phyloP scores from a whole-genome alignment of 208 protist genomes.

The Baffinella frigidus region DNA sequence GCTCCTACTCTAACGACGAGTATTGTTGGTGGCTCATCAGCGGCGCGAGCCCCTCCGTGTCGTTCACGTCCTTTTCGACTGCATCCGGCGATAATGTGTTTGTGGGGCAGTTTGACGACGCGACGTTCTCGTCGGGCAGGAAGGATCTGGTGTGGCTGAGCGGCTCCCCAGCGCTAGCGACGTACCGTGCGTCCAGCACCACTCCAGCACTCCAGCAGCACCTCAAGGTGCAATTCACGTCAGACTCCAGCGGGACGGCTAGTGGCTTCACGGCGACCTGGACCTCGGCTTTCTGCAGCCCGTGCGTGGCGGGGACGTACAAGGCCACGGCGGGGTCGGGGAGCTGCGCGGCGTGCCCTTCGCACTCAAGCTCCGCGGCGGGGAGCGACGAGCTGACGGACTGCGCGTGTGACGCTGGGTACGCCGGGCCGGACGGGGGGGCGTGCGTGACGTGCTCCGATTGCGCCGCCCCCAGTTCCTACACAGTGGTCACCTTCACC shows the following conservation, averaged over 20 bases:
- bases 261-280: not conserved
- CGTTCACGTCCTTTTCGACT: not conserved
- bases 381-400: no score
- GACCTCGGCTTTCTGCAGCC: not conserved
- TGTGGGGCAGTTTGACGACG: not conserved
- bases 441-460: not conserved
- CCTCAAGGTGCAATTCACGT: not conserved
- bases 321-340: conserved; percentile 9
- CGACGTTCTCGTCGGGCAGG: no score
- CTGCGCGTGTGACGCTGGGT: not conserved
- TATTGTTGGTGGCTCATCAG: not conserved
- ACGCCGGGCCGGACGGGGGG: not conserved
- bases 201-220: no score
- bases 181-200: not conserved
- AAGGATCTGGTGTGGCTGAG: not conserved
- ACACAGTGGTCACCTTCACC: no score
- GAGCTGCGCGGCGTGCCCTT: no score
- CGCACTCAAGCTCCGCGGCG: no score
- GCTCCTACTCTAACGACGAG: not conserved
- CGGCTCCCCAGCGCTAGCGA: not conserved
- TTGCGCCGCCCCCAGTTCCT: no score
- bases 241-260: not conserved
- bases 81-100: not conserved
- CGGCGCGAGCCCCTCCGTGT: not conserved
- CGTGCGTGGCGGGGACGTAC: conserved; percentile 34